A percentile compares a stretch with the other conserved stretches of the same genome.
Conservation (phyloP, 345 rosid species). For the Linum lewisii region DNA sequence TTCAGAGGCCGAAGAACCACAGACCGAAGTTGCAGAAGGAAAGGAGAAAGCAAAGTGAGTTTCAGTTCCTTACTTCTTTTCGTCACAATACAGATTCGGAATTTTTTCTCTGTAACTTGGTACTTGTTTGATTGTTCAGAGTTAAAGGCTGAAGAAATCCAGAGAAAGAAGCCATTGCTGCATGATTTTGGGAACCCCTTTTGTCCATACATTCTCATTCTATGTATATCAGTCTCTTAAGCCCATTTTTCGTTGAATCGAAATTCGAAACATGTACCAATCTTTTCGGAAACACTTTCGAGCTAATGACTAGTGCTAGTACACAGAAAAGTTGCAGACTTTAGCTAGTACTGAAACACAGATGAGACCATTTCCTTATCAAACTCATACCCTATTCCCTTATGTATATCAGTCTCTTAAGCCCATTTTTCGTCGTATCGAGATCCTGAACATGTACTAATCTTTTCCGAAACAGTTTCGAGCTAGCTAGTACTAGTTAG, state of each 20-base stretch:
- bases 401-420: no score
- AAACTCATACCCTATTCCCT: neutral
- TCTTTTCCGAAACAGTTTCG: no score
- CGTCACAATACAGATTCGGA: neutral
- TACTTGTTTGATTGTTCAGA: slow-evolving; percentile 13
- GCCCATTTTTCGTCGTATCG: no score
- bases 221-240: neutral
- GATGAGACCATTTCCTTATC: no score
- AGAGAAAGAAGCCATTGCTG: neutral
- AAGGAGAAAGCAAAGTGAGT: slow-evolving; percentile 52
- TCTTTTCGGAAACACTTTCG: neutral
- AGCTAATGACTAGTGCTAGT: no score
- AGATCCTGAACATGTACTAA: no score
- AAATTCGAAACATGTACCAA: neutral
- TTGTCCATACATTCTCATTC: neutral
- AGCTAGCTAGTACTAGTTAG: no score
- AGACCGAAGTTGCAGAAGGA: slow-evolving; percentile 36
- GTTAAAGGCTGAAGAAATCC: slow-evolving; percentile 22
- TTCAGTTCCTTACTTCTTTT: no score
- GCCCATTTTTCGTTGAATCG: neutral
- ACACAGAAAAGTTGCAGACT: neutral
- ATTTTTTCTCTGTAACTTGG: neutral
- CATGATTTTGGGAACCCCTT: neutral
- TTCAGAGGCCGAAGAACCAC: slow-evolving; percentile 27
- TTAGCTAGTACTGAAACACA: neutral